Conservation (phyloP, 2,329 filamentous ascomycete genomes). For the Ophiostoma himal-ulmi region DNA sequence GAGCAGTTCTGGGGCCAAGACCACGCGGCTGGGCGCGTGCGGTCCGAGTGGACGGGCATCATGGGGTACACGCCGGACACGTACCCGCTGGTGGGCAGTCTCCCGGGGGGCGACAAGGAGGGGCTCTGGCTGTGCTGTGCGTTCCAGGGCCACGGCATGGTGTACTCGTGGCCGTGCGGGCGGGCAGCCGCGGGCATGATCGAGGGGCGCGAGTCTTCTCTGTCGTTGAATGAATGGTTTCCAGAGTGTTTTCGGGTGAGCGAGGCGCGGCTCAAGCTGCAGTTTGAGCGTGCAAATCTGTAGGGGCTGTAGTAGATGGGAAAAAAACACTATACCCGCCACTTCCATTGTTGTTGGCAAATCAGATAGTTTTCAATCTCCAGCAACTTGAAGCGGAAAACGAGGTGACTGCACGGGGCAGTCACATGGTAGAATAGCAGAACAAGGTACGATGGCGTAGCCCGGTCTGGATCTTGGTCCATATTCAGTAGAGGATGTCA, state of each 20-base stretch:
- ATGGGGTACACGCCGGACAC: slow-evolving; percentile 52
- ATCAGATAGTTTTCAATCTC: no score
- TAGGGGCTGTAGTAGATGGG: neutral
- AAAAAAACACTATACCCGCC: no score
- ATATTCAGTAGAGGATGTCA: neutral
- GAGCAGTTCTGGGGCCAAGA: slow-evolving; percentile 42
- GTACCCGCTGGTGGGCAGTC: slow-evolving; percentile 47
- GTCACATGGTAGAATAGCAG: neutral
- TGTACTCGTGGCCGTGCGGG: slow-evolving; percentile 54
- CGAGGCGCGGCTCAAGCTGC: slow-evolving; percentile 37
- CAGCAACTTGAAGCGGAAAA: neutral
- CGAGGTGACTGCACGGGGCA: neutral
- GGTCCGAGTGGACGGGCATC: slow-evolving; percentile 47
- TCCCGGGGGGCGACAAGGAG: slow-evolving; percentile 37
- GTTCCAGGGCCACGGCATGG: slow-evolving; percentile 65
- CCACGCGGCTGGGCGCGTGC: slow-evolving; percentile 37
- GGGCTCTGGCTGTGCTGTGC: slow-evolving; percentile 51
- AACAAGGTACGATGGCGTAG: neutral
- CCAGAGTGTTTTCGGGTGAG: slow-evolving; percentile 46
- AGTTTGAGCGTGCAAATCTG: neutral
- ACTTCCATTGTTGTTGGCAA: no score
- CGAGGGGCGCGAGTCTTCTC: slow-evolving; percentile 31
- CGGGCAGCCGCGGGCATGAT: slow-evolving; percentile 54
- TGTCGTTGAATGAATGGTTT: slow-evolving; percentile 43
- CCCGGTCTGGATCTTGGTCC: neutral